Base-by-base conservation (phyloP, 805 yeast species). In the Ogataea nakhonphanomensis region DNA sequence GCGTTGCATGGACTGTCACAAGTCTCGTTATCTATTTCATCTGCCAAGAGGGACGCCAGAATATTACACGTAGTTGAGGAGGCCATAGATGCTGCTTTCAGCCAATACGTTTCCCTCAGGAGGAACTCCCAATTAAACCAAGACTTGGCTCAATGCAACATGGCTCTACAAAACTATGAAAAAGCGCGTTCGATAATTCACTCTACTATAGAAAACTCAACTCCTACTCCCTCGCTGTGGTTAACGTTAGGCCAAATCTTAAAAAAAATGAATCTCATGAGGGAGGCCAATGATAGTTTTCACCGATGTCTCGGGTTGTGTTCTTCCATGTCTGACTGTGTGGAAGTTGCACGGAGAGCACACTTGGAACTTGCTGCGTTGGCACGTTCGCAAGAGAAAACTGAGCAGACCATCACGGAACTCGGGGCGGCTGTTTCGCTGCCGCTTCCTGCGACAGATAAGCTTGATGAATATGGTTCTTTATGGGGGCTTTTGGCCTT, bases 281-380 rank as follows among this genome's bases (percentile, higher is more conserved):
- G 55, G 22, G 75, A 72, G 45, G 77, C 82, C 0, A 65, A 71
- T 3, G 69, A 70, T 14, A 63, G 76, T 3, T 64, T 78, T 35
- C 67, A 67, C 14, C 70, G 68, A 33, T 64, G 77, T 29, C 56
- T 77, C 23, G 59, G 65, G 14, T 58, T 69, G 28, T 54, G 73
- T 7, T 54, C 62, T 31, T 42, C 58, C 6, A 29, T 51, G 2
- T 54, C 55, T 4, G 75, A 70, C 33, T 45, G 48, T 11, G 38
- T 73, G n/a, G 73, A 72, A 38, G 64, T 73, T 1, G 73, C 77
- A 0, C 62, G 80, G 39, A 64, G 71, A 11, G 71, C 74, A 3
- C 81, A 76, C 58, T 70, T 76, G 4, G 79, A 76, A 49, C 59
- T 79, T 33, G 82, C 81, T 0, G 72, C 74, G 4, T 62, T 78